Conservation (phyloP, 257 asterid species). For the Capsicum baccatum region DNA sequence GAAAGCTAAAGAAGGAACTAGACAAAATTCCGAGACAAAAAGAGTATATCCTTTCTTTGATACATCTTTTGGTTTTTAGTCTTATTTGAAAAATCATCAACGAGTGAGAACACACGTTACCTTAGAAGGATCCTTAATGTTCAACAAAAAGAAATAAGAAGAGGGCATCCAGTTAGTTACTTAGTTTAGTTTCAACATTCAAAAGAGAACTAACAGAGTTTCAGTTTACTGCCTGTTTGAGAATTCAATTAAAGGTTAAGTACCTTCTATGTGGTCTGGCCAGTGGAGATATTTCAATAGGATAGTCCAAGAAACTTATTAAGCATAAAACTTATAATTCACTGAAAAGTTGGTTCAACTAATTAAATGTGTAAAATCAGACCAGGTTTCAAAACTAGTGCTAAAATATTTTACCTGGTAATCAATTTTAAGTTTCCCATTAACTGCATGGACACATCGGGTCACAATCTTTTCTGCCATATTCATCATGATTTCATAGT, state of each 20-base stretch:
- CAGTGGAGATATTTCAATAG: slow-evolving; percentile 91
- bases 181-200: not conserved
- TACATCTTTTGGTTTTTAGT: not conserved
- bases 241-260: slow-evolving; percentile 6
- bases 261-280: slow-evolving; percentile 98
- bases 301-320: slow-evolving; percentile 67
- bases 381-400: not conserved
- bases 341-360: not conserved
- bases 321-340: not conserved
- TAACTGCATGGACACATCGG: slow-evolving; percentile 85
- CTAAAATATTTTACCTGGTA: slow-evolving; percentile 63
- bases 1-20: slow-evolving; percentile 18
- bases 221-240: not conserved
- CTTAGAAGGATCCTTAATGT: too few species aligned
- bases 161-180: not conserved
- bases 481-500: slow-evolving; percentile 95
- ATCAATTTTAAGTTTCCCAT: slow-evolving; percentile 74
- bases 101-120: not conserved
- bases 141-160: not conserved
- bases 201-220: not conserved
- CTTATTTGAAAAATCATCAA: not conserved
- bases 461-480: slow-evolving; percentile 88
- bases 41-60: not conserved
- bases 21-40: not conserved
- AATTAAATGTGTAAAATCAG: not conserved